Conservation (phyloP, 257 asterid species). For the Nicotiana obtusifolia region DNA sequence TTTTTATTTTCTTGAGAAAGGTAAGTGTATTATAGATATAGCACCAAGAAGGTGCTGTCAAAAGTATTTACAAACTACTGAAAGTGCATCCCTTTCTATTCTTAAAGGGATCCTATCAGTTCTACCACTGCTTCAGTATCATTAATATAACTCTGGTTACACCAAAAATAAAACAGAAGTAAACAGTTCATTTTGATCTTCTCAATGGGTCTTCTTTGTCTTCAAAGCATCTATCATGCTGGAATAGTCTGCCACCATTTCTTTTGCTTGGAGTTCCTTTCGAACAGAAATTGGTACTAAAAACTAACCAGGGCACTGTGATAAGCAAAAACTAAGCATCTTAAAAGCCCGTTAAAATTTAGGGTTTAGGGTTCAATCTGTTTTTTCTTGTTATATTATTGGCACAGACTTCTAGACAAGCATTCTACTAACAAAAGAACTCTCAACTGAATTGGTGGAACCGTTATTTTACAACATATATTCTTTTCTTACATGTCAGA, state of each 20-base stretch:
- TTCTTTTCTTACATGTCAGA: neutral
- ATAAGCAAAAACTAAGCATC: neutral
- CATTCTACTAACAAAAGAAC: neutral
- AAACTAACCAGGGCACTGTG: too few species aligned
- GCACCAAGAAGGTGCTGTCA: neutral
- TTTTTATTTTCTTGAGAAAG: too few species aligned
- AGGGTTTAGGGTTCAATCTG: neutral
- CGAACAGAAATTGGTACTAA: too few species aligned
- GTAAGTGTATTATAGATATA: neutral
- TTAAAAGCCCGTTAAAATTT: neutral
- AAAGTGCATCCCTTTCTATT: neutral
- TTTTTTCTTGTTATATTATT: neutral
- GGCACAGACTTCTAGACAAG: neutral
- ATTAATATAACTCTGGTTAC: neutral
- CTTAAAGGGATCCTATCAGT: neutral
- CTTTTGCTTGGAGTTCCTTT: too few species aligned
- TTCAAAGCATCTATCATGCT: too few species aligned
- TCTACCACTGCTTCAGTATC: neutral
- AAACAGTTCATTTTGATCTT: neutral
- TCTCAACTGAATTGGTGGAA: neutral
- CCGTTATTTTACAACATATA: neutral
- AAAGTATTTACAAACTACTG: neutral
- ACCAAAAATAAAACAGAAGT: neutral
- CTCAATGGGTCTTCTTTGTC: neutral
- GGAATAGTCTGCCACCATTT: too few species aligned